Percentiles rank a stretch among this genome's conserved stretches.
phyloP scores from a whole-genome alignment of 441 rosid genomes.

The Adansonia madagascariensis region DNA sequence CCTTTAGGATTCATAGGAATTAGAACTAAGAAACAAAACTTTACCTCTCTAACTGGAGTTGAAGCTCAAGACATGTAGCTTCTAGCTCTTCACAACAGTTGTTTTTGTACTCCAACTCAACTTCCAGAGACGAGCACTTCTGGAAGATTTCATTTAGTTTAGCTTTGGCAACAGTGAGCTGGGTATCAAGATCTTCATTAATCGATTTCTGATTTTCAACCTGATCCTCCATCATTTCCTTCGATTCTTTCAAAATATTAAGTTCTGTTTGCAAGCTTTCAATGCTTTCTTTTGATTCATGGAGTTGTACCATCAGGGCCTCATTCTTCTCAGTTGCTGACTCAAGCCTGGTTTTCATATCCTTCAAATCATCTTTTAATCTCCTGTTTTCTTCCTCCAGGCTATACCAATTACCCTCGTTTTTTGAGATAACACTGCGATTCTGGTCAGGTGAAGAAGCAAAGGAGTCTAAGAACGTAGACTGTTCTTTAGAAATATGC shows the following conservation, averaged over 20 bases:
- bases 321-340: constrained; percentile 40
- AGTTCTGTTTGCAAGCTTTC: constrained; percentile 53
- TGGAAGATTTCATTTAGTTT: constrained; percentile 67
- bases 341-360: constrained; percentile 44
- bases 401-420: constrained; percentile 17
- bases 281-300: constrained; percentile 53
- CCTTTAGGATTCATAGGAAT: background rate
- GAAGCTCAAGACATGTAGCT: constrained; percentile 86
- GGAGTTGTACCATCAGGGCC: constrained; percentile 42
- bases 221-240: constrained; percentile 60
- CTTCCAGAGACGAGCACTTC: constrained; percentile 79
- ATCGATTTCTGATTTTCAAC: constrained; percentile 69
- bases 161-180: constrained; percentile 63
- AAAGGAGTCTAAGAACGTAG: constrained; percentile 26
- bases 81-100: constrained; percentile 84
- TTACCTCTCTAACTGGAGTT: constrained; percentile 90
- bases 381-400: constrained; percentile 49
- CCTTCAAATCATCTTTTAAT: constrained; percentile 44
- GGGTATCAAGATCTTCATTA: constrained; percentile 86
- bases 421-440: background rate
- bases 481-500: constrained; percentile 25
- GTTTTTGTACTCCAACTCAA: constrained; percentile 76
- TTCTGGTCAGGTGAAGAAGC: constrained; percentile 26
- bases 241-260: constrained; percentile 53
- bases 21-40: constrained; percentile 1